phyloP scores from a whole-genome alignment of 2,329 filamentous ascomycete genomes.

The Berkeleyomyces basicola region DNA sequence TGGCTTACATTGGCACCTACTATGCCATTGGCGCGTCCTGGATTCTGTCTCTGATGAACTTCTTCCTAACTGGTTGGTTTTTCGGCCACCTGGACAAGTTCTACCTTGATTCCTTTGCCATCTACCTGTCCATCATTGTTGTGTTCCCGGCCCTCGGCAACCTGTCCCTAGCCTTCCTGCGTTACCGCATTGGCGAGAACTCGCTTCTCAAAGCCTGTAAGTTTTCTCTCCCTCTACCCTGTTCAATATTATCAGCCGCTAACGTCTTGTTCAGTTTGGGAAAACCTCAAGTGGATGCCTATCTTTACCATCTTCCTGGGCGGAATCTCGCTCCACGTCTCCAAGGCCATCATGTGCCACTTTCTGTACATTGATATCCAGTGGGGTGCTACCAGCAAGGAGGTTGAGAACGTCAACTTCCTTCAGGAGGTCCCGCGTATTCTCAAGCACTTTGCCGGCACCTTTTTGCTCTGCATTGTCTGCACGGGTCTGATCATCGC shows the following conservation, averaged over 20 bases:
- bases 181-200: slow-evolving; percentile 42
- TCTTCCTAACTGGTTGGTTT: slow-evolving; percentile 61
- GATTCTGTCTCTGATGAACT: slow-evolving; percentile 57
- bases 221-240: slow-evolving; percentile 17
- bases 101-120: slow-evolving; percentile 56
- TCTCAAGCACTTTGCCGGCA: slow-evolving; percentile 34
- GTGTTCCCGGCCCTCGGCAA: slow-evolving; percentile 49
- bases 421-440: slow-evolving; percentile 39
- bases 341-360: slow-evolving; percentile 26
- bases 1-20: slow-evolving; percentile 66
- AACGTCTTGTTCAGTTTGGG: slow-evolving; percentile 21
- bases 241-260: not conserved
- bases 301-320: slow-evolving; percentile 32
- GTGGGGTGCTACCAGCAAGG: slow-evolving; percentile 43
- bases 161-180: slow-evolving; percentile 41
- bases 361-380: slow-evolving; percentile 28
- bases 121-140: slow-evolving; percentile 45
- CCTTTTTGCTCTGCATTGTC: slow-evolving; percentile 32
- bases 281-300: slow-evolving; percentile 47
- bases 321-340: slow-evolving; percentile 27
- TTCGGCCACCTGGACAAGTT: slow-evolving; percentile 63
- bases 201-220: slow-evolving; percentile 25
- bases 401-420: slow-evolving; percentile 39
- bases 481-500: slow-evolving; percentile 32
- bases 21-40: slow-evolving; percentile 63